Conservation (phyloP, 225 moss, liverwort and hornwort genomes). For the Marchantia paleacea region DNA sequence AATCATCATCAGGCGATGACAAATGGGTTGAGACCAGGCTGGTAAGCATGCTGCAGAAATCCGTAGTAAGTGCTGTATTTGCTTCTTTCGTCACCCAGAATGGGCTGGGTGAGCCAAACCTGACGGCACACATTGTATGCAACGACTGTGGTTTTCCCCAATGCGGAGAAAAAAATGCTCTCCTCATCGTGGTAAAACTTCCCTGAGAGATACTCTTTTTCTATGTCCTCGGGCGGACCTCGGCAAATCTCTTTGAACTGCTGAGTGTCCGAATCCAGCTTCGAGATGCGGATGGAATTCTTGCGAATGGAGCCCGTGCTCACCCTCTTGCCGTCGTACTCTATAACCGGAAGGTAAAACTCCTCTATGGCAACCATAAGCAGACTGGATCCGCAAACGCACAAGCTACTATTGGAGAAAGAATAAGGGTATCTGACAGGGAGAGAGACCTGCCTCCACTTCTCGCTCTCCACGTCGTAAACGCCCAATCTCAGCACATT, state of each 20-base stretch:
- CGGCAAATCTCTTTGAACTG: conserved; percentile 16
- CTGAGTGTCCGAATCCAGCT: conserved; percentile 14
- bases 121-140: conserved; percentile 14
- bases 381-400: conserved; percentile 22
- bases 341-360: neutral
- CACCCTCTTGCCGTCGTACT: conserved; percentile 4
- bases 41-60: conserved; percentile 22
- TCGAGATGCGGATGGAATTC: conserved; percentile 23
- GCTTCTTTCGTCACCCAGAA: conserved; percentile 16
- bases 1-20: conserved; percentile 9
- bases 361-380: conserved; percentile 22
- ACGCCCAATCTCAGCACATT: conserved; percentile 22
- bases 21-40: conserved; percentile 24
- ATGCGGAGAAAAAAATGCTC: conserved; percentile 20
- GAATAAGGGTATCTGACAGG: conserved; percentile 14
- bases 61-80: conserved; percentile 16
- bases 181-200: conserved; percentile 25
- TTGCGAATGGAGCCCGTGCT: conserved; percentile 19
- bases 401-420: conserved; percentile 24
- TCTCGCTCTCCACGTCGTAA: conserved; percentile 11
- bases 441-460: neutral
- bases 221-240: conserved; percentile 20
- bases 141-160: conserved; percentile 16
- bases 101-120: conserved; percentile 9
- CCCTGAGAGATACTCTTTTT: conserved; percentile 12